Evolutionary conservation across 148 eudicot genomes (phyloP), one percentile per base, ranked within the genome.

Genomic region (Rhododendron ovatum): DNA sequence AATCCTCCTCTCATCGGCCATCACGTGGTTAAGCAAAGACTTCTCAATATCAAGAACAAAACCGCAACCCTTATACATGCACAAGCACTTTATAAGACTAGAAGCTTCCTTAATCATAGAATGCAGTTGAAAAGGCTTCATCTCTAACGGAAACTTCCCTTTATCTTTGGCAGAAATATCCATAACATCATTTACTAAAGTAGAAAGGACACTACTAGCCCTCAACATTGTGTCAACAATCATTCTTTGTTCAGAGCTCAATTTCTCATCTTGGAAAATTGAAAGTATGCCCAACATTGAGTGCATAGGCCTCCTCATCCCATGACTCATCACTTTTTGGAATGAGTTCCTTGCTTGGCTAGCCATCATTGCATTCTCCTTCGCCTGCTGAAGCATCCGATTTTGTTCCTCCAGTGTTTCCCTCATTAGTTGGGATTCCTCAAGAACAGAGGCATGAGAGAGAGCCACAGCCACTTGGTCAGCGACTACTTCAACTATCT

Each of bases 381-480:
- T 93, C 0, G 99, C 98, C 86, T 89, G 92, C 80, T 95, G 94
- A 63, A 96, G 78, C 1, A 92, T 91, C 8, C 91, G 96, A 87
- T 96, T 96, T 84, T 92, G 97, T 73, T 91, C 94, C n/a, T 82
- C 95, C 35, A 95, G 67, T 83, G 90, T 86, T 24, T 95, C 96
- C 75, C 95, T 91, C 93, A 95, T 94, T 37, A 85, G 88, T 80
- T 94, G 95, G 10, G 99, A 95, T 81, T 96, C 99, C 89, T 96
- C 99, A 3, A 96, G 90, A 18, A 96, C 91, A 4, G 97, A 91
- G 80, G 98, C 99, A 79, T 96, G 99, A 50, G 99, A 96, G 79
- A 96, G 89, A 28, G 99, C 99, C 81, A 96, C 97, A 55, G 98
- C 99, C 61, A 96, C 99, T 86, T 96, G 98, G 89, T 96, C 98